phyloP scores from a whole-genome alignment of 768 basidiomycete genomes.

The Lentinus brumalis region DNA sequence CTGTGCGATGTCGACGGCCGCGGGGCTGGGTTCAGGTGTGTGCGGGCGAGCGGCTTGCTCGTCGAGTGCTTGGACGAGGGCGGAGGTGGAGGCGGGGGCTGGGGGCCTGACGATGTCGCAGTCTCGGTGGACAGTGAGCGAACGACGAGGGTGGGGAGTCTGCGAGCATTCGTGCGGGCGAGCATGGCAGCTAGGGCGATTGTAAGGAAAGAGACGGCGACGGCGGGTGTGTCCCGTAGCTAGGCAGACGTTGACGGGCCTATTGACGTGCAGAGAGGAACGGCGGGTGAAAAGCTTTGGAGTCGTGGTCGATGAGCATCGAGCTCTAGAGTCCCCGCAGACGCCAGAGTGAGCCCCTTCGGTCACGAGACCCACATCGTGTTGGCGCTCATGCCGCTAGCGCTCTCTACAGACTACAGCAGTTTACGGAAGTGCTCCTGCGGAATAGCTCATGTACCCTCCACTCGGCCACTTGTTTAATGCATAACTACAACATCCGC shows the following conservation, averaged over 20 bases:
- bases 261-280: background rate
- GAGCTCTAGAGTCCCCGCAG: background rate
- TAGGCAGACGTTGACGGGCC: too few species aligned
- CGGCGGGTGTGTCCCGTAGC: background rate
- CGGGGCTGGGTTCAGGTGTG: slow-evolving; percentile 46
- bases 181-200: slow-evolving; percentile 10
- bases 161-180: slow-evolving; percentile 19
- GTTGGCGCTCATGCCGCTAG: too few species aligned
- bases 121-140: slow-evolving; percentile 32
- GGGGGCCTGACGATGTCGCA: slow-evolving; percentile 24
- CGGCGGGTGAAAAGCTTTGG: background rate
- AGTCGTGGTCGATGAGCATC: slow-evolving; percentile 2
- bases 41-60: slow-evolving; percentile 31
- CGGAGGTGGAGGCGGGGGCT: slow-evolving; percentile 36
- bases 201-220: background rate
- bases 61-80: slow-evolving; percentile 33
- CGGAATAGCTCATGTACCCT: too few species aligned
- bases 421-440: too few species aligned
- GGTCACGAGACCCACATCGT: slow-evolving; percentile 6
- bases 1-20: slow-evolving; percentile 34
- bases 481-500: too few species aligned
- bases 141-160: slow-evolving; percentile 22
- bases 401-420: too few species aligned
- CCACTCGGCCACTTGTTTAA: too few species aligned
- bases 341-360: slow-evolving; percentile 1